phyloP scores from a whole-genome alignment of 2,329 filamentous ascomycete species.

The Colletotrichum sp. region DNA sequence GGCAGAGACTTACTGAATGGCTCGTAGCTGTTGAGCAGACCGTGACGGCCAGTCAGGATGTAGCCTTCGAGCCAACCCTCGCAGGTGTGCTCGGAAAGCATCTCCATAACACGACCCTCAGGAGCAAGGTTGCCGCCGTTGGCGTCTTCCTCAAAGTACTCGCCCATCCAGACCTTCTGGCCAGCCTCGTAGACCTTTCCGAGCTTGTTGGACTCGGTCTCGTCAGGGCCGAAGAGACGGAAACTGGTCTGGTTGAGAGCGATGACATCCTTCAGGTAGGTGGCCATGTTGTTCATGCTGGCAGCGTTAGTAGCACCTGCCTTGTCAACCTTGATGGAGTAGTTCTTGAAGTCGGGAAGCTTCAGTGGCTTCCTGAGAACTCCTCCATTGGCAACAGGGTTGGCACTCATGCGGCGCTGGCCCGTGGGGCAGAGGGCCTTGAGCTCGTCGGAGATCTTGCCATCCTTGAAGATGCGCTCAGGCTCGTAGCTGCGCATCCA shows the following conservation, averaged over 20 bases:
- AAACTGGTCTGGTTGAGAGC: slow-evolving; percentile 69
- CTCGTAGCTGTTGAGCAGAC: slow-evolving; percentile 81
- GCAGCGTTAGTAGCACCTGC: slow-evolving; percentile 60
- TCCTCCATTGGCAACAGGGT: slow-evolving; percentile 77
- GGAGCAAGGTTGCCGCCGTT: slow-evolving; percentile 76
- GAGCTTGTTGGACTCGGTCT: slow-evolving; percentile 84
- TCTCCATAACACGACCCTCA: slow-evolving; percentile 79
- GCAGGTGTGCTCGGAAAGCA: slow-evolving; percentile 80
- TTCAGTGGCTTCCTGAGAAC: slow-evolving; percentile 68
- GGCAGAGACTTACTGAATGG: slow-evolving; percentile 58
- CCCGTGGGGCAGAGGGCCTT: slow-evolving; percentile 69
- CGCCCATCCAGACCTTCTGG: slow-evolving; percentile 82
- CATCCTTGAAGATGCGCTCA: slow-evolving; percentile 71
- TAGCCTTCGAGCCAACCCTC: slow-evolving; percentile 86
- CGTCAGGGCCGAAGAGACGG: slow-evolving; percentile 79
- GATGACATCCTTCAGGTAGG: slow-evolving; percentile 71
- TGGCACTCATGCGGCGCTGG: slow-evolving; percentile 75
- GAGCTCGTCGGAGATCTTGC: slow-evolving; percentile 67
- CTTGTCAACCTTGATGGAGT: slow-evolving; percentile 66
- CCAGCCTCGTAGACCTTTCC: slow-evolving; percentile 72
- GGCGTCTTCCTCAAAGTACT: slow-evolving; percentile 77
- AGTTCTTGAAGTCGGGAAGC: slow-evolving; percentile 73
- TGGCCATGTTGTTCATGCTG: slow-evolving; percentile 74
- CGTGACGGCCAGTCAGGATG: slow-evolving; percentile 75
- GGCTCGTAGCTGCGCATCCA: slow-evolving; percentile 83